Evolutionary conservation across 2,329 filamentous ascomycete genomes (phyloP).

Genomic region (Mycogone perniciosa): DNA sequence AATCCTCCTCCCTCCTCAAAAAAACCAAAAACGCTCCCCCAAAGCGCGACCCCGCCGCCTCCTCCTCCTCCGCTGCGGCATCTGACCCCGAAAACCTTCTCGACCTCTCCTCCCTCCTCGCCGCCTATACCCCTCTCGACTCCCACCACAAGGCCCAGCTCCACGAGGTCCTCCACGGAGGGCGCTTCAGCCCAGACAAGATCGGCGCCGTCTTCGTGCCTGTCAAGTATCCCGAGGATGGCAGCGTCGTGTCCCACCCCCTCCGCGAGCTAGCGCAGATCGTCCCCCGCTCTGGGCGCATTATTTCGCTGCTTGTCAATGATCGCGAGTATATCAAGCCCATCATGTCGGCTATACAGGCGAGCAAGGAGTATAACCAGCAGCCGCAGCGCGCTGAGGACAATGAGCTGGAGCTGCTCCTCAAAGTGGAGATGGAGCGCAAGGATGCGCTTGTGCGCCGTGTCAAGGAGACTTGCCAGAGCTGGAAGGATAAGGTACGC

Average conservation of each 20-base stretch:
- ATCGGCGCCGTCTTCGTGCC: slow-evolving; percentile 41
- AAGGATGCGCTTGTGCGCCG: slow-evolving; percentile 40
- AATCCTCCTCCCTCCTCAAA: slow-evolving; percentile 26
- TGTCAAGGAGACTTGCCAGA: slow-evolving; percentile 41
- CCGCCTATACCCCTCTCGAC: slow-evolving; percentile 36
- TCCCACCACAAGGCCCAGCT: slow-evolving; percentile 39
- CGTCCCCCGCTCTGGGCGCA: slow-evolving; percentile 39
- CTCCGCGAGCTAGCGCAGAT: slow-evolving; percentile 51
- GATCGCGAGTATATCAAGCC: slow-evolving; percentile 43
- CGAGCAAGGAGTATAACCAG: slow-evolving; percentile 50
- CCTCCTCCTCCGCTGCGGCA: slow-evolving; percentile 15
- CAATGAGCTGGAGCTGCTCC: slow-evolving; percentile 52
- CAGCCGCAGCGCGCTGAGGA: slow-evolving; percentile 52
- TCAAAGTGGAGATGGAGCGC: slow-evolving; percentile 47
- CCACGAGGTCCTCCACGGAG: slow-evolving; percentile 35
- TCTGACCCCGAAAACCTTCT: slow-evolving; percentile 37
- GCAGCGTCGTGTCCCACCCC: slow-evolving; percentile 32
- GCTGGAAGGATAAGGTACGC: slow-evolving; percentile 46
- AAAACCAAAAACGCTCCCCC: slow-evolving; percentile 33
- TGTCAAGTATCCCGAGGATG: slow-evolving; percentile 24
- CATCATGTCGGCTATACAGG: slow-evolving; percentile 50
- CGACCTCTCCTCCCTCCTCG: slow-evolving; percentile 43
- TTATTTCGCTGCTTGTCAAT: slow-evolving; percentile 37
- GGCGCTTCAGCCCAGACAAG: slow-evolving; percentile 45
- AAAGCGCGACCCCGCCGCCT: slow-evolving; percentile 23